Conservation (phyloP, 306 rosid species). For the Dicorynia guianensis region DNA sequence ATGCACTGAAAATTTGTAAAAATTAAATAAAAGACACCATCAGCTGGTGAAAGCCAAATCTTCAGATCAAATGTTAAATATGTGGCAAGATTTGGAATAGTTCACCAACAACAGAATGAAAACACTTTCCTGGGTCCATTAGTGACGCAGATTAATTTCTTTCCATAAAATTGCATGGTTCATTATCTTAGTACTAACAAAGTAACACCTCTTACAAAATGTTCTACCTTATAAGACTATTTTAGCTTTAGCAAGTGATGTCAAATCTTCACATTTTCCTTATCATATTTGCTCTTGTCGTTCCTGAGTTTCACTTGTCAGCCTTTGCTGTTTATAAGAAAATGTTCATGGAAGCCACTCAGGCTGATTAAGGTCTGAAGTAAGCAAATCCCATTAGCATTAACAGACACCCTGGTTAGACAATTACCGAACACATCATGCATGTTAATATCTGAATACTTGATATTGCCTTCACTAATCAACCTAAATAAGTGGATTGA, state of each 20-base stretch:
- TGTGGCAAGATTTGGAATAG: not conserved
- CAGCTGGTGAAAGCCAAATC: not conserved
- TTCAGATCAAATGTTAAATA: not conserved
- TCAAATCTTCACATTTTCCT: not conserved
- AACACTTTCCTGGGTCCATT: not conserved
- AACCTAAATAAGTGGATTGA: not conserved
- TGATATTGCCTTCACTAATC: not conserved
- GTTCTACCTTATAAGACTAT: not conserved
- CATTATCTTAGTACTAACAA: not conserved
- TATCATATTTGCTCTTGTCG: not conserved
- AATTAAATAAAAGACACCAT: not conserved
- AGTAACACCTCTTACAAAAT: not conserved
- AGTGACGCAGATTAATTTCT: not conserved
- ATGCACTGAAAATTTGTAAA: not conserved
- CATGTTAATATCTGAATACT: too few relatives aligned
- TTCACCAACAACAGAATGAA: slow-evolving; percentile 12
- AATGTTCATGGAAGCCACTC: not conserved
- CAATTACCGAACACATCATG: not conserved
- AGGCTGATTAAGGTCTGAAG: not conserved
- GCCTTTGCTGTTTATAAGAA: not conserved
- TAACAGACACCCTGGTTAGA: too few relatives aligned
- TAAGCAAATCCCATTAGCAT: not conserved
- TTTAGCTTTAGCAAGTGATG: not conserved
- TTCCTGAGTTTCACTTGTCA: not conserved
- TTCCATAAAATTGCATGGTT: not conserved